Conservation (phyloP, 1,284 basidiomycete species). For the Ustilago loliicola region DNA sequence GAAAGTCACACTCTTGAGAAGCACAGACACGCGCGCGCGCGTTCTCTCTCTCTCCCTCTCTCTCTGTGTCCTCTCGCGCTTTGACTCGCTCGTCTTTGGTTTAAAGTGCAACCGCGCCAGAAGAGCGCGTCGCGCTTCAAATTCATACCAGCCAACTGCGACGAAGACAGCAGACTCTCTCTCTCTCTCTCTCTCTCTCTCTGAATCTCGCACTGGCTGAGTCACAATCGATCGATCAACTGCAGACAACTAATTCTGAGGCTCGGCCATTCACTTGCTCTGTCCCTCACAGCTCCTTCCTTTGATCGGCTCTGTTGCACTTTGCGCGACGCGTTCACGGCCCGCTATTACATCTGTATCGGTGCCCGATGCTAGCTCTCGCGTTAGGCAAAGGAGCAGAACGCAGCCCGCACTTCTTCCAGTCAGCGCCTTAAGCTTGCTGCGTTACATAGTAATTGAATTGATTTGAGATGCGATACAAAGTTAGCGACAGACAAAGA, state of each 20-base stretch:
- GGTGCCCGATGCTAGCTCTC: neutral
- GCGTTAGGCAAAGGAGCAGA: neutral
- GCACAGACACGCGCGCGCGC: conserved; percentile 18
- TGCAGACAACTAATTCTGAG: neutral
- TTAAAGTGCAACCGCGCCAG: conserved; percentile 42
- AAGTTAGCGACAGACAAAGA: neutral
- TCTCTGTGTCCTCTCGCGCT: neutral
- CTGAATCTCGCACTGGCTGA: too few species aligned
- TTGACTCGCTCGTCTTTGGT: neutral
- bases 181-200: too few species aligned
- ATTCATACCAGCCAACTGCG: neutral
- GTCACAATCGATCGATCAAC: conserved; percentile 10
- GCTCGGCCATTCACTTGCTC: too few species aligned
- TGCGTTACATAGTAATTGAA: neutral
- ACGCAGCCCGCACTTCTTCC: neutral
- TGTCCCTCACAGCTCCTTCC: neutral
- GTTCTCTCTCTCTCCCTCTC: neutral
- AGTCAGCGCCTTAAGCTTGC: too few species aligned
- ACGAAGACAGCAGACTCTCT: conserved; percentile 7
- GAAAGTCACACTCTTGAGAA: conserved; percentile 6
- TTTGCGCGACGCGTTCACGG: conserved; percentile 15
- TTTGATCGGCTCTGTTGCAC: neutral
- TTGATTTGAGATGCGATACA: conserved; percentile 11
- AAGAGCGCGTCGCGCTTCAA: conserved; percentile 36
- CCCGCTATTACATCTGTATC: neutral